A percentile compares a stretch with the other conserved stretches of the same genome.
Conservation (phyloP, 805 yeast species). For the Starmerella etchellsii region DNA sequence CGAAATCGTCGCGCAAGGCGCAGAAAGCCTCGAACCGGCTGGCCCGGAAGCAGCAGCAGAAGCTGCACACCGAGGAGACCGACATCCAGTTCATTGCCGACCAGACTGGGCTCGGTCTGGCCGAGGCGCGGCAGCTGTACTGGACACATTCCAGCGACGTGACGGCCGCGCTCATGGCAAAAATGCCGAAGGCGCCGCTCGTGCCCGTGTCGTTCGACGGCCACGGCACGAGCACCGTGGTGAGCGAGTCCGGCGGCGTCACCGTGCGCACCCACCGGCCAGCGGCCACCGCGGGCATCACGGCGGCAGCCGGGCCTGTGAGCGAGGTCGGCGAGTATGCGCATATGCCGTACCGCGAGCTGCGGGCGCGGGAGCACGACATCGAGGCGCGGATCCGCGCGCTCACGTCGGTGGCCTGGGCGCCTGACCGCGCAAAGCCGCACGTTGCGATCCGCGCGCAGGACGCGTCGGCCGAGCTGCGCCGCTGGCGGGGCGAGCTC, state of each 20-base stretch:
- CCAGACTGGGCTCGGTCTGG: background rate
- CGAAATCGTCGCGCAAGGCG: background rate
- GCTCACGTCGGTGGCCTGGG: background rate
- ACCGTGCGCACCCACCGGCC: background rate
- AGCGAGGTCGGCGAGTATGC: background rate
- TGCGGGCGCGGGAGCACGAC: background rate
- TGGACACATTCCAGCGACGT: constrained; percentile 6
- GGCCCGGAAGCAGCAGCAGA: constrained; percentile 1
- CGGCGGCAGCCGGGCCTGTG: background rate
- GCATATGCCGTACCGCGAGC: background rate
- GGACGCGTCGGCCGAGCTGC: constrained; percentile 1
- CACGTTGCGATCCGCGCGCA: background rate
- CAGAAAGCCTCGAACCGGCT: constrained; percentile 1
- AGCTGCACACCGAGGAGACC: background rate
- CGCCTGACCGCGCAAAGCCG: background rate
- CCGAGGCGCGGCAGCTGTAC: constrained; percentile 10
- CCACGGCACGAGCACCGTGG: background rate
- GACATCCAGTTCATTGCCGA: constrained; percentile 4
- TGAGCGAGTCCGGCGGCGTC: background rate
- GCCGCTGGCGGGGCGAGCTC: background rate
- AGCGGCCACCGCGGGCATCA: background rate
- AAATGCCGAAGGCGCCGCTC: constrained; percentile 3
- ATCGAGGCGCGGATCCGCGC: background rate
- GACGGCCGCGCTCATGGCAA: constrained; percentile 3
- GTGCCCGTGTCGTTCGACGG: background rate